These are phyloP conservation scores for Candida maltosa DNA, from an alignment of 805 yeast species.

Conservation along the genomic window DNA sequence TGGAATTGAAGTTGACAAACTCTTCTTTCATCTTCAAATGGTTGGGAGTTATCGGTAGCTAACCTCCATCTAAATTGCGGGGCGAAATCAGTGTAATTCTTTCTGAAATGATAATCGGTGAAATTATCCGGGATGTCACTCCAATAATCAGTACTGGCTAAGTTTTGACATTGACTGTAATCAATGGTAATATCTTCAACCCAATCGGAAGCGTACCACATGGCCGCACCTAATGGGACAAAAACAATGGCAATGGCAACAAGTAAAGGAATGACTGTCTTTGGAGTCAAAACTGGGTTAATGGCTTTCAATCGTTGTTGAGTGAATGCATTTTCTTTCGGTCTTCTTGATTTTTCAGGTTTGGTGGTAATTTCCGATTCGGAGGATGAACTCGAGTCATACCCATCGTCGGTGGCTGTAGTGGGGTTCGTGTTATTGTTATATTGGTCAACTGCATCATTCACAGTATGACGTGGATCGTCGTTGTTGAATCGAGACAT, in stretches of 20 bases:
- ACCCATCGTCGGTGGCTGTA: no score
- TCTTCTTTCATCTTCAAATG: constrained; percentile 46
- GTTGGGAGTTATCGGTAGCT: constrained; percentile 38
- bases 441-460: no score
- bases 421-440: no score
- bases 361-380: no score
- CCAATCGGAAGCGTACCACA: constrained; percentile 42
- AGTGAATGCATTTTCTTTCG: constrained; percentile 57
- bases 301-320: constrained; percentile 54
- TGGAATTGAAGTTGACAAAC: constrained; percentile 43
- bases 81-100: constrained; percentile 12
- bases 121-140: constrained; percentile 35
- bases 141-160: constrained; percentile 33
- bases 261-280: constrained; percentile 39
- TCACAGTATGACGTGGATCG: no score
- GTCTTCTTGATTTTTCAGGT: constrained; percentile 59
- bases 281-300: constrained; percentile 44
- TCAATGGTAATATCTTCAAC: constrained; percentile 40
- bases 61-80: constrained; percentile 34
- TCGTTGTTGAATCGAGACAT: no score
- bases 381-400: constrained; percentile 43
- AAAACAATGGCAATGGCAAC: constrained; percentile 36
- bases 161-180: constrained; percentile 37
- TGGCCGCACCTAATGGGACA: constrained; percentile 44
- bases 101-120: constrained; percentile 33